Evolutionary conservation across 805 yeast species (phyloP).

Genomic region (Candida pseudofarinosa): DNA sequence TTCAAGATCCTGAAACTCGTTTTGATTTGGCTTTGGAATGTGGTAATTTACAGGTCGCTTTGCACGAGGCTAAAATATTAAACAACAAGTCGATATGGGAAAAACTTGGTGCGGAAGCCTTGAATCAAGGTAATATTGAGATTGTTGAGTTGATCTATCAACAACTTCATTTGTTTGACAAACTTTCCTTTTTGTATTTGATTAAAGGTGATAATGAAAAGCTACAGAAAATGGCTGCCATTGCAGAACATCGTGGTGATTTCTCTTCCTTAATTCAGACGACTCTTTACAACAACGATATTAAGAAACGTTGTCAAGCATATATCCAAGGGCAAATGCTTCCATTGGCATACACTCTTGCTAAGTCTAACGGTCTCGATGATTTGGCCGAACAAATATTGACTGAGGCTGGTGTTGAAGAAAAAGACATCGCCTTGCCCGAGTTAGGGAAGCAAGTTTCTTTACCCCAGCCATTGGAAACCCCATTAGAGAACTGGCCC

Average conservation of each 20-base stretch:
- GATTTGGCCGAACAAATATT: constrained; percentile 71
- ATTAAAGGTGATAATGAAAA: constrained; percentile 76
- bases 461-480: constrained; percentile 45
- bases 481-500: constrained; percentile 71
- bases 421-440: constrained; percentile 63
- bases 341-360: constrained; percentile 90
- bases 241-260: constrained; percentile 87
- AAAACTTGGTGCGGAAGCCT: constrained; percentile 78
- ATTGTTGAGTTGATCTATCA: constrained; percentile 86
- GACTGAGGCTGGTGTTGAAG: constrained; percentile 61
- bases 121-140: constrained; percentile 82
- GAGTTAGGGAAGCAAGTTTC: constrained; percentile 39
- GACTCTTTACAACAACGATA: constrained; percentile 70
- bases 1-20: constrained; percentile 92
- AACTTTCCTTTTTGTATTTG: constrained; percentile 83
- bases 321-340: constrained; percentile 74
- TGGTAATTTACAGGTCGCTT: constrained; percentile 83
- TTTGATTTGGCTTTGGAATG: constrained; percentile 94
- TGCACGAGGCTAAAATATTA: constrained; percentile 78
- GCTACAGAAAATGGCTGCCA: constrained; percentile 77
- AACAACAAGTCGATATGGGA: constrained; percentile 73
- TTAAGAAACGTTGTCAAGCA: constrained; percentile 68
- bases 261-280: constrained; percentile 76
- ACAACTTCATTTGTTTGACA: constrained; percentile 80
- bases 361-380: constrained; percentile 78